Evolutionary conservation across 495 filamentous ascomycete genomes (phyloP).

Genomic region (Margaritispora aquatica): DNA sequence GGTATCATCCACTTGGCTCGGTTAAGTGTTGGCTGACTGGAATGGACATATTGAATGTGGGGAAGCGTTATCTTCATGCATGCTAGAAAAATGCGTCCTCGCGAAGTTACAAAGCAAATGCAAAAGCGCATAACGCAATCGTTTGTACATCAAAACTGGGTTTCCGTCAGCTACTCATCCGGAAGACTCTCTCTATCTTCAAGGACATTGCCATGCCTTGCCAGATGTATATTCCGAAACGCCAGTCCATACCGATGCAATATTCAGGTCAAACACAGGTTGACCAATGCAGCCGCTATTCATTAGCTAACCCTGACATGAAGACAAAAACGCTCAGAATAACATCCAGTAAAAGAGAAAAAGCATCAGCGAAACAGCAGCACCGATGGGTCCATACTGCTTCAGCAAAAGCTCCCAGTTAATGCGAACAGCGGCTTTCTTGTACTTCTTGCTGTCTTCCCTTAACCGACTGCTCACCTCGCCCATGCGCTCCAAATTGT

Average conservation of each 20-base stretch:
- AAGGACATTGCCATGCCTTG: background rate
- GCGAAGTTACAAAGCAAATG: background rate
- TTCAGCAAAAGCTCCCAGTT: conserved; percentile 97
- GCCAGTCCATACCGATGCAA: background rate
- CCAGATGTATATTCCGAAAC: background rate
- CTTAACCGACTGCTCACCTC: conserved; percentile 80
- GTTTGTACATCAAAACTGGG: background rate
- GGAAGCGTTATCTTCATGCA: background rate
- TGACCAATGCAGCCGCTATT: background rate
- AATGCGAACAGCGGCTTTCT: conserved; percentile 85
- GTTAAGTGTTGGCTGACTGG: background rate
- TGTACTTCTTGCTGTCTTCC: conserved; percentile 93
- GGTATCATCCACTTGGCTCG: background rate
- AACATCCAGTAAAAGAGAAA: conserved; percentile 90
- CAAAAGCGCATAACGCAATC: background rate
- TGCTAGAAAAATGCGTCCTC: background rate
- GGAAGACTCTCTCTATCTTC: background rate
- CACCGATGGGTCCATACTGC: conserved; percentile 91
- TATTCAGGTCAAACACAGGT: background rate
- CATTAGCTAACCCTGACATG: conserved; percentile 10
- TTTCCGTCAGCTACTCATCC: background rate
- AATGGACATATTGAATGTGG: background rate
- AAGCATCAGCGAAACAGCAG: conserved; percentile 69
- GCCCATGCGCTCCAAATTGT: conserved; percentile 94
- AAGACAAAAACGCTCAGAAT: conserved; percentile 44